A percentile compares a stretch with the other conserved stretches of the same genome.
These are phyloP conservation scores for Globisporangium irregulare DNA, from an alignment of 352 stramenopile species.

Conservation along the genomic window DNA sequence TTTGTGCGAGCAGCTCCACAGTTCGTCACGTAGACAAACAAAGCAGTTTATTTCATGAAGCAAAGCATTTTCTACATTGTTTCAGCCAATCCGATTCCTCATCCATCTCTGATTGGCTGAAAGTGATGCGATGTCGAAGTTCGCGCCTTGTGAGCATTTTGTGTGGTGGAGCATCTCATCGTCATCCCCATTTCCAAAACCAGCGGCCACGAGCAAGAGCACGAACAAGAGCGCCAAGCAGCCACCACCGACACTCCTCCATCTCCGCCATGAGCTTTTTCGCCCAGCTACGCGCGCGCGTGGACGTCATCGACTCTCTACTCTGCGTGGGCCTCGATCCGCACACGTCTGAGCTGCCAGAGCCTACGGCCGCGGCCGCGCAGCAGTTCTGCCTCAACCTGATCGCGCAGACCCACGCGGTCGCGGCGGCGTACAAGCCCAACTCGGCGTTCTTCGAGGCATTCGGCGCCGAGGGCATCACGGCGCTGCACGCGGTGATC, in stretches of 20 bases:
- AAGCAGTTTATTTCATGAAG: no score
- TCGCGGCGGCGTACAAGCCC: conserved; percentile 97
- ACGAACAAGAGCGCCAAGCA: neutral
- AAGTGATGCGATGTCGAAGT: neutral
- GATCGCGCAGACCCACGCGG: conserved; percentile 93
- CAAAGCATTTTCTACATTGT: no score
- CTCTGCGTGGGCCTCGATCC: conserved; percentile 98
- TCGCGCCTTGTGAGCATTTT: neutral
- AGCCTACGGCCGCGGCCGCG: conserved; percentile 85
- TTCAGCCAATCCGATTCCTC: neutral
- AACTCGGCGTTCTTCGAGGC: conserved; percentile 99
- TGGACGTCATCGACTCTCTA: conserved; percentile 91
- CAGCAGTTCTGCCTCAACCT: conserved; percentile 94
- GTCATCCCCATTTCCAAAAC: neutral
- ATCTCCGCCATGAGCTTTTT: conserved; percentile 80
- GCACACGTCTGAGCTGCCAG: conserved; percentile 81
- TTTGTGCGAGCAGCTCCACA: no score
- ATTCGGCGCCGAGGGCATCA: conserved; percentile 84
- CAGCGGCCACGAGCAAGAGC: conserved; percentile 6
- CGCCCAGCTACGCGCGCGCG: conserved; percentile 79
- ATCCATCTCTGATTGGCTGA: no score
- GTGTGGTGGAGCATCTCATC: conserved; percentile 2
- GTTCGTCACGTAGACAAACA: no score
- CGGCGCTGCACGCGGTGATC: conserved; percentile 91
- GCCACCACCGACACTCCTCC: neutral